Base-by-base conservation (phyloP, 768 basidiomycete species). In the Lactifluus pinguis region DNA sequence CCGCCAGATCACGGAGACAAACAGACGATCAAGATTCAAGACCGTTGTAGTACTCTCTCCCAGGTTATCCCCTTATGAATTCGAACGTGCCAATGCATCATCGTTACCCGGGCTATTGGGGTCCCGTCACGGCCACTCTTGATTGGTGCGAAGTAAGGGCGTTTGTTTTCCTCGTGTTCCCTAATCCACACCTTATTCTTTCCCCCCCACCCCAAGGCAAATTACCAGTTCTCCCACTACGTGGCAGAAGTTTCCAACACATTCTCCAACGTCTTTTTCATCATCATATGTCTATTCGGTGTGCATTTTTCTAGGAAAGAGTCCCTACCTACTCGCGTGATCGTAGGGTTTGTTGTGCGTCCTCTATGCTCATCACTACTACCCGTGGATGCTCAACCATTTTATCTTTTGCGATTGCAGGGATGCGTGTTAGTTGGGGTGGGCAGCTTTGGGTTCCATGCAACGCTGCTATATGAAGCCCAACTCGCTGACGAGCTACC, bases 401-500 rank as follows among this genome's bases (percentile, higher is more conserved):
- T 25, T 58, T 14, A 50, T 47, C 9, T 38, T 49, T 47, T 21
- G 30, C 49, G 38, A 14, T 49, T 41, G 42, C 55, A 88, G 85
- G 86, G 85, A 4, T 76, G 89, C 60, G 82, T 76, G 17, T 71
- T 88, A 19, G 82, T 91, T 48, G 89, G 87, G n/a, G 61, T 88
- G 13, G 89, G 89, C 19, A 88, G 86, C 68, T 83, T 85, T 67
- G 80, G 83, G 50, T 92, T 92, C 69, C 89, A 92, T 65, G 85
- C 86, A 11, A 89, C 86, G 2, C 75, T 92, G 34, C 75, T 81
- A 42, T 92, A 83, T 70, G 79, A 83, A 64, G 87, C 88, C 10
- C 89, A 92, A 68, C 80, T 89, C 55, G 84, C 86, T 39, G 89
- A 92, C 66, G 89, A 92, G 69, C 75, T 92, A 9, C 89, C 88